Percentiles rank a stretch among this genome's conserved stretches.
These are phyloP conservation scores for Pseudozyma pruni DNA, from an alignment of 1,284 basidiomycete genomes.

Conservation along the genomic window DNA sequence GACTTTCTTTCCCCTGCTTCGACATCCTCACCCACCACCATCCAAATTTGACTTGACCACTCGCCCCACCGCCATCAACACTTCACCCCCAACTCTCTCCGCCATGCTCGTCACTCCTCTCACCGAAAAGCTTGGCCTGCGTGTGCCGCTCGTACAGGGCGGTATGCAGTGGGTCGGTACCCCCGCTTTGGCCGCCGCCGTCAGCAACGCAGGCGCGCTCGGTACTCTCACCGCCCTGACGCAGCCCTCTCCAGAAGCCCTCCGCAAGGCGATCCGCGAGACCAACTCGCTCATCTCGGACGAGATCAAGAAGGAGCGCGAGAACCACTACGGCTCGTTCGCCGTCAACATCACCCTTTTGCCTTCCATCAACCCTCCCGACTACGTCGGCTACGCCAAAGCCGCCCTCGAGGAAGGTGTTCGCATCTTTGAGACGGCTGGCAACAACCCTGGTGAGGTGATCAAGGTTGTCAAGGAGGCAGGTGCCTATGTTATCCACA, in stretches of 20 bases:
- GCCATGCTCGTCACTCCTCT: slow-evolving; percentile 65
- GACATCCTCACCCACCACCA: neutral
- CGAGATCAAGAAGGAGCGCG: slow-evolving; percentile 44
- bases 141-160: slow-evolving; percentile 65
- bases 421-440: slow-evolving; percentile 89
- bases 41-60: no score
- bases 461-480: slow-evolving; percentile 83
- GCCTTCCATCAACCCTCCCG: slow-evolving; percentile 88
- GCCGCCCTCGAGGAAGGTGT: slow-evolving; percentile 90
- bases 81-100: neutral
- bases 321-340: slow-evolving; percentile 58
- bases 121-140: slow-evolving; percentile 68
- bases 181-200: slow-evolving; percentile 79
- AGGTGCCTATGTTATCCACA: slow-evolving; percentile 83
- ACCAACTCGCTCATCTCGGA: slow-evolving; percentile 70
- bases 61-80: no score
- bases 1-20: neutral
- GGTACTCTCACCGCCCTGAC: slow-evolving; percentile 88
- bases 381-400: slow-evolving; percentile 83
- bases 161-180: slow-evolving; percentile 77
- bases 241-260: slow-evolving; percentile 84
- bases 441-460: slow-evolving; percentile 83
- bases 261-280: slow-evolving; percentile 84
- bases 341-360: slow-evolving; percentile 93
- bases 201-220: slow-evolving; percentile 86